Base-by-base conservation (phyloP, 805 yeast genomes). In the Candida michaelii region DNA sequence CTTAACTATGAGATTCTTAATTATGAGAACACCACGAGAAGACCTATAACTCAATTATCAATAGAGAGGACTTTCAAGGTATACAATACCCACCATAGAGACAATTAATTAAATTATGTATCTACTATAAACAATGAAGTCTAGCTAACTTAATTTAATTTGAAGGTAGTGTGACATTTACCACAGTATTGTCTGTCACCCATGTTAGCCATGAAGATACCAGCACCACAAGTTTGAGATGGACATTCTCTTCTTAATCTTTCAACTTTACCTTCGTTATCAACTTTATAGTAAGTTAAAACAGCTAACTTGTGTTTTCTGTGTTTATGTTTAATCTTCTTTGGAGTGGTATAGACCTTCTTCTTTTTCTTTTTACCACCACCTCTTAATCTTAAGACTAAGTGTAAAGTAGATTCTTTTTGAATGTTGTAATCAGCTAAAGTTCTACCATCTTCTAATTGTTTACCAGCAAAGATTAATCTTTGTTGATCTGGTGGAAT, bases 311-410 rank as follows among this genome's bases (percentile, higher is more conserved):
- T 93, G 78, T 87, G 88, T 83, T 91, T 93, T 88, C 87, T 93
- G 86, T 89, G 97, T 86, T 89, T 90, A 95, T 93, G 98, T 80
- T 79, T 88, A 80, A 93, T 88, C 86, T 90, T 95, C 90, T 93
- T 93, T 82, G 99, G 99, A 71, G 98, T 91, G 80, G 98, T 91
- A 91, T 91, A 93, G 73, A 89, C 97, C 95, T 91, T 91, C 97
- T 93, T 93, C 93, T 93, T 93, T 85, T 96, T 91, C 93, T 93
- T 93, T 88, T 90, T 93, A 82, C 96, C 96, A 73, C 75, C 76
- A 82, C 95, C 97, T 83, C 97, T 88, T 76, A 89, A 84, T 84
- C 97, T 90, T 55, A 90, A 80, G 61, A 90, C 97, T 74, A 90
- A 82, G 73, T 90, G 97, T 47, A 91, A 76, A 56, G 99, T 91